Conservation (phyloP, 805 yeast species). For the Nakazawaea anatomiae region DNA sequence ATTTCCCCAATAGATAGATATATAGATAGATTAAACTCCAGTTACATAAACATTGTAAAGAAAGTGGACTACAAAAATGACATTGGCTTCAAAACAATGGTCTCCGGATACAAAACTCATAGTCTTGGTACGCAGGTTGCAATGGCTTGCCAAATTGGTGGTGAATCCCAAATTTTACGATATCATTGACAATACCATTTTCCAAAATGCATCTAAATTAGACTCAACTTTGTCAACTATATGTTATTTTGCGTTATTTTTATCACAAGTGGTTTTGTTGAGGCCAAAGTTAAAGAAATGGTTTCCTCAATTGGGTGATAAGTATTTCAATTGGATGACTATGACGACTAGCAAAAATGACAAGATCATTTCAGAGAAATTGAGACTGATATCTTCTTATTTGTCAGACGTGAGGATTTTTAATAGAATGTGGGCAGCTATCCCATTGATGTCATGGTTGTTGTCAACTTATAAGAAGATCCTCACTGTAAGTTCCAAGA, state of each 20-base stretch:
- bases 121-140: neutral
- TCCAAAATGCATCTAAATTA: slow-evolving; percentile 20
- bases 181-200: slow-evolving; percentile 16
- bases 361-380: slow-evolving; percentile 12
- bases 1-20: too few species aligned
- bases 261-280: slow-evolving; percentile 19
- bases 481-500: neutral
- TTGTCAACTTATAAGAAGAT: slow-evolving; percentile 12
- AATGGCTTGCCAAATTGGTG: slow-evolving; percentile 13
- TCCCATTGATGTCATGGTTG: slow-evolving; percentile 21
- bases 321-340: neutral
- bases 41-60: too few species aligned
- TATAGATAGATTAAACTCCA: too few species aligned
- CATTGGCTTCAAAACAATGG: neutral
- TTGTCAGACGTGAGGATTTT: slow-evolving; percentile 29
- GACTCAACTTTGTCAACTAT: slow-evolving; percentile 27
- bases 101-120: neutral
- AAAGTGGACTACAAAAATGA: neutral
- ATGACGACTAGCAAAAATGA: neutral
- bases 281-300: slow-evolving; percentile 14
- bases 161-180: slow-evolving; percentile 22
- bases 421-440: slow-evolving; percentile 29
- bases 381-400: slow-evolving; percentile 22
- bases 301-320: neutral
- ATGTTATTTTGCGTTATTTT: slow-evolving; percentile 24